phyloP scores from a whole-genome alignment of 805 yeast species.

The Saccharomycopsis fodiens region DNA sequence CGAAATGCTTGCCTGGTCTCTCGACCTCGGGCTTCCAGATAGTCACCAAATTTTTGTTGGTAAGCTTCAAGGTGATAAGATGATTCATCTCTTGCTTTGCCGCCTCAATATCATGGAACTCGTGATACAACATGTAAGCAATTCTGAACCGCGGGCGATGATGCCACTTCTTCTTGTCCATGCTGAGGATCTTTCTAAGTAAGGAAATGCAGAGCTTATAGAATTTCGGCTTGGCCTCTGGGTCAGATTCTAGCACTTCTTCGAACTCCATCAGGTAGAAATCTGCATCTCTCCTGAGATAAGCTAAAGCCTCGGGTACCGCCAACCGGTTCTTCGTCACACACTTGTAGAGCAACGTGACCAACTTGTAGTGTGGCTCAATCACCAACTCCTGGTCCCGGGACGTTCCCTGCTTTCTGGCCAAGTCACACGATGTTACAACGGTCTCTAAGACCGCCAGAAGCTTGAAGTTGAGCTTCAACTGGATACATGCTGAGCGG shows the following conservation, averaged over 20 bases:
- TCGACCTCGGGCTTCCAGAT: conserved; percentile 94
- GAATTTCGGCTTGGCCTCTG: conserved; percentile 23
- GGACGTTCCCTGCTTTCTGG: conserved; percentile 28
- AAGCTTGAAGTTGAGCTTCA: conserved; percentile 37
- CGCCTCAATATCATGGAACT: conserved; percentile 39
- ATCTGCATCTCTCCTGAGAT: conserved; percentile 32
- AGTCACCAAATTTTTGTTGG: conserved; percentile 63
- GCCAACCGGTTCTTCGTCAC: conserved; percentile 32
- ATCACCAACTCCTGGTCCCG: conserved; percentile 43
- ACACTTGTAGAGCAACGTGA: conserved; percentile 52
- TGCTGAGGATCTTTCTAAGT: conserved; percentile 38
- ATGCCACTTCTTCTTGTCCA: conserved; percentile 87
- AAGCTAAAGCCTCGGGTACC: conserved; percentile 31
- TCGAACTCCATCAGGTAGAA: conserved; percentile 23
- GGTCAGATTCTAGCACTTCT: conserved; percentile 20
- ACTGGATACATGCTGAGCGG: conserved; percentile 49
- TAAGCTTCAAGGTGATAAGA: conserved; percentile 57
- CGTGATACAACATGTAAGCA: conserved; percentile 53
- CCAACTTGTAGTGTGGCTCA: conserved; percentile 71
- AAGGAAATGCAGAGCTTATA: conserved; percentile 35
- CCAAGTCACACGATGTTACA: conserved; percentile 37
- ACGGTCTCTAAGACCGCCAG: conserved; percentile 34
- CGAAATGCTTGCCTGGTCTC: conserved; percentile 88
- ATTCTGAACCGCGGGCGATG: conserved; percentile 74
- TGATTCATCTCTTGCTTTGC: conserved; percentile 61